These are phyloP conservation scores for Anthracocystis panici-leucophaei DNA, from an alignment of 1,284 basidiomycete genomes.

Conservation along the genomic window DNA sequence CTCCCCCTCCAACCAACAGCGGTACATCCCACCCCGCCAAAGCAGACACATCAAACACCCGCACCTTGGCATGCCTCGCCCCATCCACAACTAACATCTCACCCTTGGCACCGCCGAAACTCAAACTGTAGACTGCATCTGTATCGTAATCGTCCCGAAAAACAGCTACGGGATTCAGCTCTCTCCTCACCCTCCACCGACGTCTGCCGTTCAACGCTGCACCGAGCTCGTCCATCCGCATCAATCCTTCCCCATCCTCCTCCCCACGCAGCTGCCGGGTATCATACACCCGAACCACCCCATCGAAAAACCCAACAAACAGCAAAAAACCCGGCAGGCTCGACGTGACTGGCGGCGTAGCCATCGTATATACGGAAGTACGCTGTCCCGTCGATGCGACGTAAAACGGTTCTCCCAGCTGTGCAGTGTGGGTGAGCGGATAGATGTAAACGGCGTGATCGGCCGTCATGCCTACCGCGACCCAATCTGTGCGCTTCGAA, in stretches of 20 bases:
- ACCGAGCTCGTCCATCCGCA: conserved; percentile 1
- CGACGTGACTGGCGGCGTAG: conserved; percentile 8
- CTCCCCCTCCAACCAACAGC: conserved; percentile 1
- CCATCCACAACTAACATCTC: conserved; percentile 31
- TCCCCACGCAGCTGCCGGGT: conserved; percentile 11
- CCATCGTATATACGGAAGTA: conserved; percentile 39
- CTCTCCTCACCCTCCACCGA: not conserved
- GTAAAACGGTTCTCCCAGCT: conserved; percentile 15
- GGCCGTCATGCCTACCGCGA: conserved; percentile 34
- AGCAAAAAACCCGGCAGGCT: conserved; percentile 34
- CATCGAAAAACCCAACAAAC: conserved; percentile 53
- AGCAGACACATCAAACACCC: conserved; percentile 24
- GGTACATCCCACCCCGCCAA: conserved; percentile 20
- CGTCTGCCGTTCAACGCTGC: not conserved
- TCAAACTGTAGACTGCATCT: conserved; percentile 42
- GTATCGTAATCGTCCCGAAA: conserved; percentile 27
- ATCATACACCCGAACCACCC: conserved; percentile 48
- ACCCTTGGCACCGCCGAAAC: conserved; percentile 25
- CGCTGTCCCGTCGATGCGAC: conserved; percentile 18
- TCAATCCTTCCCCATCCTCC: not conserved
- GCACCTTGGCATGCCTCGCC: conserved; percentile 23
- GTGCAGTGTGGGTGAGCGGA: not conserved
- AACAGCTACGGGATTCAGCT: conserved; percentile 26
- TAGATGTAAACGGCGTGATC: conserved; percentile 38
- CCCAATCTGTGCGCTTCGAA: not conserved